Percentiles rank a stretch among this genome's conserved stretches.
Evolutionary conservation across 2,329 filamentous ascomycete species (phyloP).

Genomic region (Aspergillus terreus): DNA sequence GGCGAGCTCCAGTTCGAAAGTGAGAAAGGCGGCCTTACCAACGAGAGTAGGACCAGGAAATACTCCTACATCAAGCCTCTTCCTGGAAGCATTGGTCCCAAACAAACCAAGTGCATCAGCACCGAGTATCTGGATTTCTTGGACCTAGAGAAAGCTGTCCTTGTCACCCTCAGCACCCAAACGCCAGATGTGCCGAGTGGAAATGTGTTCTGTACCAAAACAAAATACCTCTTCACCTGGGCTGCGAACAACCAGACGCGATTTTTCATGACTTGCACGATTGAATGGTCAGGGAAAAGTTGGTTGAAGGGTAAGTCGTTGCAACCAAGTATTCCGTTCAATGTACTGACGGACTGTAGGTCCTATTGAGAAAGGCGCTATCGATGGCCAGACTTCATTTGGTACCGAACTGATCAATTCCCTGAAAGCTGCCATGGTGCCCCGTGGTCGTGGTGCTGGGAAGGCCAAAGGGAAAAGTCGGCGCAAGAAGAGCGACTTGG

Average conservation of each 20-base stretch:
- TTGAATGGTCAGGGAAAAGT: slow-evolving; percentile 97
- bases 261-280: slow-evolving; percentile 79
- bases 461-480: slow-evolving; percentile 57
- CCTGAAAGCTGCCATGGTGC: slow-evolving; percentile 68
- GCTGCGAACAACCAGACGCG: slow-evolving; percentile 80
- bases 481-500: slow-evolving; percentile 55
- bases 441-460: slow-evolving; percentile 54
- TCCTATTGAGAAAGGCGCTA: slow-evolving; percentile 92
- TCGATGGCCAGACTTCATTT: slow-evolving; percentile 81
- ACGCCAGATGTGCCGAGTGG: slow-evolving; percentile 95
- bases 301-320: slow-evolving; percentile 79
- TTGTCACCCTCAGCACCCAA: slow-evolving; percentile 76
- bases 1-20: slow-evolving; percentile 78
- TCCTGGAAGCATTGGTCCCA: slow-evolving; percentile 78
- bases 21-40: slow-evolving; percentile 72
- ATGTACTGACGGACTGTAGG: slow-evolving; percentile 51
- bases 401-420: slow-evolving; percentile 74
- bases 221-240: slow-evolving; percentile 92
- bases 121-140: slow-evolving; percentile 78
- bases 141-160: slow-evolving; percentile 83
- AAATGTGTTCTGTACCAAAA: slow-evolving; percentile 87
- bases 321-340: neutral
- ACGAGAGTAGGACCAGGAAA: slow-evolving; percentile 69
- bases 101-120: slow-evolving; percentile 90
- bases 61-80: slow-evolving; percentile 93